Percentiles rank a stretch among this genome's conserved stretches.
phyloP scores from a whole-genome alignment of 495 filamentous ascomycete genomes.

The Lindgomyces ingoldianus region DNA sequence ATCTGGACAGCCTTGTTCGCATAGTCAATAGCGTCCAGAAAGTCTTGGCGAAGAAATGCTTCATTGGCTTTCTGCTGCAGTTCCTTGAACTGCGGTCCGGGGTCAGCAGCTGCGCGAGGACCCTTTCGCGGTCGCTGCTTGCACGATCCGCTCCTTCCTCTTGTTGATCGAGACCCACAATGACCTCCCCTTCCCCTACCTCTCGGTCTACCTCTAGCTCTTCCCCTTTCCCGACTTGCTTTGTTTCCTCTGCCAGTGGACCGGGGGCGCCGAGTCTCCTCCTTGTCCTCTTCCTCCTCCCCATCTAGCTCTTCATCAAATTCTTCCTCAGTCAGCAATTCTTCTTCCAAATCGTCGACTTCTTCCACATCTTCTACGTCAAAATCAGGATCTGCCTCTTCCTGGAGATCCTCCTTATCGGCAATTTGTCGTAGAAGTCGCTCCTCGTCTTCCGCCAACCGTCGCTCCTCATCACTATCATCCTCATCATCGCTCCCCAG shows the following conservation, averaged over 20 bases:
- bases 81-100: slow-evolving; percentile 71
- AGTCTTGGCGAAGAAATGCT: slow-evolving; percentile 63
- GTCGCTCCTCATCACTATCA: slow-evolving; percentile 17
- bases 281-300: slow-evolving; percentile 1
- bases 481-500: slow-evolving; percentile 15
- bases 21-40: slow-evolving; percentile 62
- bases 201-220: slow-evolving; percentile 10
- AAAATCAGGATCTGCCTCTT: slow-evolving; percentile 17
- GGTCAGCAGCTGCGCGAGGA: slow-evolving; percentile 70
- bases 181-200: slow-evolving; percentile 3
- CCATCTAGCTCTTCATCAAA: slow-evolving; percentile 17
- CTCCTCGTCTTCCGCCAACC: slow-evolving; percentile 19
- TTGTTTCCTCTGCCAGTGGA: not conserved
- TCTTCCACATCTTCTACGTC: slow-evolving; percentile 7
- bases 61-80: slow-evolving; percentile 69
- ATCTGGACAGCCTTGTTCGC: slow-evolving; percentile 70
- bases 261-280: not conserved
- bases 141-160: not conserved
- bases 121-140: slow-evolving; percentile 51
- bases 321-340: slow-evolving; percentile 15
- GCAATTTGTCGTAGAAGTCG: slow-evolving; percentile 2
- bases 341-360: slow-evolving; percentile 17
- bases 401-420: slow-evolving; percentile 8
- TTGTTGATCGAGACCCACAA: not conserved
- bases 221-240: not conserved